Evolutionary conservation across 371 early-diverging fungal genomes (phyloP).

Genomic region (Smittium mucronatum): DNA sequence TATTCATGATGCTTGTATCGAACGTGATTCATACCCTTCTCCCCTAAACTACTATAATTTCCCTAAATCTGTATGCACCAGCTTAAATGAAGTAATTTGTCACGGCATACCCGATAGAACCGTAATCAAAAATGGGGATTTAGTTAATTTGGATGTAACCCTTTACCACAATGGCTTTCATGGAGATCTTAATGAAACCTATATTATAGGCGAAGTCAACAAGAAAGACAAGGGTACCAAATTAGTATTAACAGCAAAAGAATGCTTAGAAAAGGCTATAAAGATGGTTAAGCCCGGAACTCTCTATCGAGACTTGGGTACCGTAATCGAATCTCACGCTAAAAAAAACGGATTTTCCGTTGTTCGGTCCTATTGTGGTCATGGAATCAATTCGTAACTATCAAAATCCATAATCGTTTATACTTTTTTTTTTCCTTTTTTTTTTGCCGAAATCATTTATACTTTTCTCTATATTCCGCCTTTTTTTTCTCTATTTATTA

Average conservation of each 20-base stretch:
- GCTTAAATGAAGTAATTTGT: conserved; percentile 77
- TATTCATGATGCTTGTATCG: conserved; percentile 55
- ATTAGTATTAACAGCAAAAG: conserved; percentile 53
- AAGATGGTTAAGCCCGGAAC: conserved; percentile 68
- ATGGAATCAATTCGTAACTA: conserved; percentile 60
- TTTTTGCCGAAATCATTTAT: no score
- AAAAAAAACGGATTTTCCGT: conserved; percentile 71
- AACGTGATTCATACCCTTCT: conserved; percentile 65
- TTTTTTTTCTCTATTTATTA: no score
- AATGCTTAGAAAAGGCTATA: conserved; percentile 61
- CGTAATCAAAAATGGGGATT: conserved; percentile 62
- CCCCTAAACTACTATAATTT: conserved; percentile 74
- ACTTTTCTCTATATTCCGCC: no score
- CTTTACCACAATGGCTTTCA: conserved; percentile 64
- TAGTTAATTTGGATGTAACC: conserved; percentile 70
- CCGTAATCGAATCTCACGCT: conserved; percentile 76
- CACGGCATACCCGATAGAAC: conserved; percentile 86
- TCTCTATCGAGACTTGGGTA: conserved; percentile 82
- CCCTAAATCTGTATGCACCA: conserved; percentile 70
- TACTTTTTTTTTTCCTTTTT: neutral
- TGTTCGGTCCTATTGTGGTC: conserved; percentile 85
- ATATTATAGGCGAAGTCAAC: conserved; percentile 48
- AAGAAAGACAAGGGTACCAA: conserved; percentile 52
- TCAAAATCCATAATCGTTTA: neutral
- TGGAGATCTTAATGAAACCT: conserved; percentile 75